These are phyloP conservation scores for Carex parvula DNA, from an alignment of 176 grass and related monocot genomes.

Conservation along the genomic window DNA sequence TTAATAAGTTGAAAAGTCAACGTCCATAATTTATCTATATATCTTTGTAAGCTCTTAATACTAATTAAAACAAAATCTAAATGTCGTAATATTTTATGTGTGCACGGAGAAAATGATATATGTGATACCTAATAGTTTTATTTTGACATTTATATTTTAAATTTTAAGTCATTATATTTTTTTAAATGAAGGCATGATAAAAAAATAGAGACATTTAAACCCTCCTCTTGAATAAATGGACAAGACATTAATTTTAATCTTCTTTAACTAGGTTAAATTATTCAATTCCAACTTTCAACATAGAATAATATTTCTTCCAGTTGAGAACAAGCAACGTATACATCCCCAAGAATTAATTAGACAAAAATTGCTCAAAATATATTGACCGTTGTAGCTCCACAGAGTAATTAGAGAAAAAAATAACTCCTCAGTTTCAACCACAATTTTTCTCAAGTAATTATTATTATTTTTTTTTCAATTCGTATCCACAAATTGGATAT, in stretches of 20 bases:
- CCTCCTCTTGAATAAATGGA: not conserved
- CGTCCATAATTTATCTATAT: too few relatives aligned
- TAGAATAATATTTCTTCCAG: not conserved
- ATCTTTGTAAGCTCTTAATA: too few relatives aligned
- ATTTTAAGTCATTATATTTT: too few relatives aligned
- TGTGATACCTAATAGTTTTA: too few relatives aligned
- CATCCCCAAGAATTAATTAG: not conserved
- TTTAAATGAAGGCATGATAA: too few relatives aligned
- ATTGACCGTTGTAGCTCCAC: not conserved
- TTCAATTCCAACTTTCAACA: not conserved
- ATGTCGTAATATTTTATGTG: too few relatives aligned
- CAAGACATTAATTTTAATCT: not conserved
- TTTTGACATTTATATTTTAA: too few relatives aligned
- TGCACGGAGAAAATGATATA: too few relatives aligned
- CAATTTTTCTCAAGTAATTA: not conserved
- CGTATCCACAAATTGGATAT: conserved; percentile 23
- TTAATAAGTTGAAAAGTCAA: too few relatives aligned
- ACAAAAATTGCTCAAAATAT: not conserved
- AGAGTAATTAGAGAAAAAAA: not conserved
- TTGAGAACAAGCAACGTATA: not conserved
- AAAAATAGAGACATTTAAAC: too few relatives aligned
- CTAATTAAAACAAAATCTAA: too few relatives aligned
- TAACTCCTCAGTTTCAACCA: not conserved
- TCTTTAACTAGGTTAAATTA: not conserved
- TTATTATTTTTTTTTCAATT: not conserved